These are phyloP conservation scores for Penicillium italicum DNA, from an alignment of 2,329 filamentous ascomycete genomes.

Conservation along the genomic window DNA sequence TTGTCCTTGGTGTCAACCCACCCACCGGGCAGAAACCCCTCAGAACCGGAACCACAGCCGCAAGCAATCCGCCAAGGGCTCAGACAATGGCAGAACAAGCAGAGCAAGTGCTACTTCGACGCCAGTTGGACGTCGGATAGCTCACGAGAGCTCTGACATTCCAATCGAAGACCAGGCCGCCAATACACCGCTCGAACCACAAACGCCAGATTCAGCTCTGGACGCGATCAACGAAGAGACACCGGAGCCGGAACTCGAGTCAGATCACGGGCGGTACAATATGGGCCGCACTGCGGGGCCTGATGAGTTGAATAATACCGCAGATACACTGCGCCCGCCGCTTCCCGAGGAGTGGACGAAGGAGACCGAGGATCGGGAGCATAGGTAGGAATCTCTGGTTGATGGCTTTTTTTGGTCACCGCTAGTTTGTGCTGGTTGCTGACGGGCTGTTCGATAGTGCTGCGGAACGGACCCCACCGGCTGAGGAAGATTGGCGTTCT, in stretches of 20 bases:
- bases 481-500: background rate
- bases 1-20: conserved; percentile 6
- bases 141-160: background rate
- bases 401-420: background rate
- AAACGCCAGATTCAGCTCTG: background rate
- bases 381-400: background rate
- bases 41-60: background rate
- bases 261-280: background rate
- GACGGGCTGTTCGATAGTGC: background rate
- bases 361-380: background rate
- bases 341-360: conserved; percentile 6
- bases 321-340: background rate
- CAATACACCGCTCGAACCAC: background rate
- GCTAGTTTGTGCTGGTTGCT: background rate
- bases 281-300: background rate
- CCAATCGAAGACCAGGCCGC: background rate
- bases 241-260: background rate
- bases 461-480: background rate
- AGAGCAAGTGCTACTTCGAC: background rate
- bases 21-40: background rate
- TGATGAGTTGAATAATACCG: background rate
- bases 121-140: background rate
- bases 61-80: background rate
- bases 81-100: background rate
- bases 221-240: background rate